Evolutionary conservation across 2,329 filamentous ascomycete species (phyloP).

Genomic region (Trichoderma semiorbis): DNA sequence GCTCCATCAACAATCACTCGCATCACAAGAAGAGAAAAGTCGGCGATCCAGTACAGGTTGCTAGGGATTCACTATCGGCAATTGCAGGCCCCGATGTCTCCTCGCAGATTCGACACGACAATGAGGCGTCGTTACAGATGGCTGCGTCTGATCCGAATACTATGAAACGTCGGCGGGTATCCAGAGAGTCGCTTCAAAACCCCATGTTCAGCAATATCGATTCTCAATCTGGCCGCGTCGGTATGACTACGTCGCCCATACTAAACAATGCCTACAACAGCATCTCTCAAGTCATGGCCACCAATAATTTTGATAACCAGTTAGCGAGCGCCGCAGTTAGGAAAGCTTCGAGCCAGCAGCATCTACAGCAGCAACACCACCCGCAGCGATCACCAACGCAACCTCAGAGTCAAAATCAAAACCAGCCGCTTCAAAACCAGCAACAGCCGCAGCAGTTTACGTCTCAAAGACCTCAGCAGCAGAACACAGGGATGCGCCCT

Average conservation of each 20-base stretch:
- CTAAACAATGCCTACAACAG: constrained; percentile 15
- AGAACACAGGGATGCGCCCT: not conserved
- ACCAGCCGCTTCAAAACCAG: constrained; percentile 5
- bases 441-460: constrained; percentile 11
- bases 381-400: constrained; percentile 10
- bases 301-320: constrained; percentile 23
- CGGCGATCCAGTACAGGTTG: constrained; percentile 1
- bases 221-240: constrained; percentile 17
- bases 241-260: constrained; percentile 19
- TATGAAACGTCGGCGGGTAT: constrained; percentile 29
- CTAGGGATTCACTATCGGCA: not conserved
- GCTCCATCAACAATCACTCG: constrained; percentile 2
- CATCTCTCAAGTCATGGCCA: constrained; percentile 17
- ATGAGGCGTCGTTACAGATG: constrained; percentile 19
- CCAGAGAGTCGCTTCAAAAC: constrained; percentile 23
- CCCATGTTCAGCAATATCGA: constrained; percentile 3
- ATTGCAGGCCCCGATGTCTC: not conserved
- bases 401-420: not conserved
- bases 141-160: constrained; percentile 16
- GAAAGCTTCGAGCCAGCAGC: constrained; percentile 16
- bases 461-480: constrained; percentile 9
- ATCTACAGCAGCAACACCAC: constrained; percentile 14
- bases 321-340: constrained; percentile 12
- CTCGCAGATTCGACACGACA: constrained; percentile 10
- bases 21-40: constrained; percentile 4